Percentiles rank a stretch among this genome's conserved stretches.
phyloP scores from a whole-genome alignment of 1,139 yeast genomes.

The Diutina pseudorugosa region DNA sequence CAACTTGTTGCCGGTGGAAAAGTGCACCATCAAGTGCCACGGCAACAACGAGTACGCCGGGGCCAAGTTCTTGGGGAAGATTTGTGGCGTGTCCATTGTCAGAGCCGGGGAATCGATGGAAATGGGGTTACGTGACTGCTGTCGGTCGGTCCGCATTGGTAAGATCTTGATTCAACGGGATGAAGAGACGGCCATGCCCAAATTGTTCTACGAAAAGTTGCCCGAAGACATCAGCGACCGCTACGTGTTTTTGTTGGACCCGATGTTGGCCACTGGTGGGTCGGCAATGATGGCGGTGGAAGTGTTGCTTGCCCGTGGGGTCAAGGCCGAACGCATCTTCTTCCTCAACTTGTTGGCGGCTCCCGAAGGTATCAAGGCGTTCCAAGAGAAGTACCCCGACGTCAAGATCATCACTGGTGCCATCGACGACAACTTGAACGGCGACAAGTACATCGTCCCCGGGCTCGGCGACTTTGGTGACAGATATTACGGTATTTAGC shows the following conservation, averaged over 20 bases:
- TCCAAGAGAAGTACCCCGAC: constrained; percentile 67
- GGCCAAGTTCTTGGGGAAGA: constrained; percentile 76
- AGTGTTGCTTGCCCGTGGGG: constrained; percentile 78
- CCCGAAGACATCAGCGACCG: constrained; percentile 86
- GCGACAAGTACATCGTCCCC: constrained; percentile 74
- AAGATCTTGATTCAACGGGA: constrained; percentile 94
- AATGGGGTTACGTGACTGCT: constrained; percentile 82
- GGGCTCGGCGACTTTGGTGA: constrained; percentile 98
- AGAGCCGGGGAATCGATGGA: constrained; percentile 99
- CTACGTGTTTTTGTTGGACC: constrained; percentile 83
- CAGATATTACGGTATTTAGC: constrained; percentile 79
- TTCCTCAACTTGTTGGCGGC: constrained; percentile 86
- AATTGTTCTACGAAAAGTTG: constrained; percentile 78
- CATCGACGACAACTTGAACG: constrained; percentile 77
- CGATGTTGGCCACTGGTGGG: constrained; percentile 98
- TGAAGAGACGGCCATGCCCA: constrained; percentile 77
- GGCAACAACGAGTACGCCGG: constrained; percentile 67
- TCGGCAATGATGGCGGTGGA: constrained; percentile 96
- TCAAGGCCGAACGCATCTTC: constrained; percentile 71
- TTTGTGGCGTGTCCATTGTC: constrained; percentile 94
- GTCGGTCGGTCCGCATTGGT: constrained; percentile 91
- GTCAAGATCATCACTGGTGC: constrained; percentile 90
- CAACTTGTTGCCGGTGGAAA: constrained; percentile 79
- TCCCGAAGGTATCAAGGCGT: constrained; percentile 82
- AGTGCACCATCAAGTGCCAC: constrained; percentile 58